phyloP scores from a whole-genome alignment of 2,329 filamentous ascomycete species.

The Venturia oleaginea region DNA sequence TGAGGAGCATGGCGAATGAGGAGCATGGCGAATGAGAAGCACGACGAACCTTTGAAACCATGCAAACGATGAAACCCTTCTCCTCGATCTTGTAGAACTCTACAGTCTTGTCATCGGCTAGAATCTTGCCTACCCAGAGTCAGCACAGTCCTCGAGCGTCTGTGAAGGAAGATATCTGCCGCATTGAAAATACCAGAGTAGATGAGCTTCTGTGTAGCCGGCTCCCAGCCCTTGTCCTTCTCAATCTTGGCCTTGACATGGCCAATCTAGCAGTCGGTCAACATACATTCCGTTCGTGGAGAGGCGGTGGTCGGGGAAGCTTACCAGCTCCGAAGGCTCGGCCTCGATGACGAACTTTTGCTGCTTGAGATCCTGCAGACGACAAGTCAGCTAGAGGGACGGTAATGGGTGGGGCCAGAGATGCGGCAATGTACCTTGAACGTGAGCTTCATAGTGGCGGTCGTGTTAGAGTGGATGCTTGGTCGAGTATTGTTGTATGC shows the following conservation, averaged over 20 bases:
- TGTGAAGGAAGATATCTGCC: background rate
- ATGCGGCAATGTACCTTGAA: slow-evolving; percentile 48
- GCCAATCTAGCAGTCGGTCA: slow-evolving; percentile 55
- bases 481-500: background rate
- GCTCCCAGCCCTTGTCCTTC: slow-evolving; percentile 88
- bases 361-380: slow-evolving; percentile 85
- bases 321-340: slow-evolving; percentile 83
- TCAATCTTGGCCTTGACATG: slow-evolving; percentile 88
- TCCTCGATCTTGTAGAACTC: slow-evolving; percentile 98
- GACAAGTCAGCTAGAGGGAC: slow-evolving; percentile 15
- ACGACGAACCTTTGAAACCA: slow-evolving; percentile 79
- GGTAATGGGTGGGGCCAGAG: slow-evolving; percentile 8
- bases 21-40: slow-evolving; percentile 4
- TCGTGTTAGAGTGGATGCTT: background rate
- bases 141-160: slow-evolving; percentile 12
- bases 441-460: slow-evolving; percentile 54
- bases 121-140: slow-evolving; percentile 69
- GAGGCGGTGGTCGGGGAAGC: slow-evolving; percentile 24
- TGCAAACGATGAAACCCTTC: slow-evolving; percentile 98
- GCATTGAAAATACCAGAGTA: slow-evolving; percentile 67
- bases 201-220: slow-evolving; percentile 86
- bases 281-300: background rate
- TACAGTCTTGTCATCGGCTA: slow-evolving; percentile 95
- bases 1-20: slow-evolving; percentile 34
- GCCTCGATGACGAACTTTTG: slow-evolving; percentile 96